Conservation (phyloP, 352 stramenopile species). For the Phytopythium aichiense region DNA sequence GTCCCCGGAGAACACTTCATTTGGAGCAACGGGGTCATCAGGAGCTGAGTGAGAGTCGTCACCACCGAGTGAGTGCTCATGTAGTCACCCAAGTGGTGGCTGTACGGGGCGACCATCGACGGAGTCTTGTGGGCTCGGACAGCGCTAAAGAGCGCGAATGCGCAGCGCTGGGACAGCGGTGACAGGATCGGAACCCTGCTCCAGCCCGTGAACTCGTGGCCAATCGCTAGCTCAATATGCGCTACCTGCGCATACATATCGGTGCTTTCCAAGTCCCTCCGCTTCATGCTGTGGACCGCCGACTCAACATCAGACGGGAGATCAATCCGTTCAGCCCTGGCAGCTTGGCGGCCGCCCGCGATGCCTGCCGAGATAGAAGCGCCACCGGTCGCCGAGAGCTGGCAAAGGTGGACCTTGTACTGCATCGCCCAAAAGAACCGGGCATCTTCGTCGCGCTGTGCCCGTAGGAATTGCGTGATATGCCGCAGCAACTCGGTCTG, state of each 20-base stretch:
- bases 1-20: not conserved
- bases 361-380: not conserved
- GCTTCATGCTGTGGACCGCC: not conserved
- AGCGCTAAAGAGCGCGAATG: conserved; percentile 40
- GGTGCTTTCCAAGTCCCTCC: conserved; percentile 12
- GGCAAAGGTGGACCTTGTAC: conserved; percentile 20
- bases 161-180: conserved; percentile 47
- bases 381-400: not conserved
- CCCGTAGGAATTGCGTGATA: conserved; percentile 12
- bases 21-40: conserved; percentile 5
- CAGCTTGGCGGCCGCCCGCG: not conserved
- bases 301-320: not conserved
- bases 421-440: conserved; percentile 42
- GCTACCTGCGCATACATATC: conserved; percentile 28
- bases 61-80: not conserved
- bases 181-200: conserved; percentile 28
- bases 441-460: conserved; percentile 16
- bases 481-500: conserved; percentile 15
- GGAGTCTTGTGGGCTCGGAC: conserved; percentile 8
- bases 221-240: conserved; percentile 36
- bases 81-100: not conserved
- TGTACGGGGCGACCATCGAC: not conserved
- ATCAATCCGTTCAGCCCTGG: not conserved
- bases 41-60: not conserved
- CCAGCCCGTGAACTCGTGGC: conserved; percentile 45